Conservation (phyloP, 1,284 basidiomycete genomes). For the Tylopilus sp. region DNA sequence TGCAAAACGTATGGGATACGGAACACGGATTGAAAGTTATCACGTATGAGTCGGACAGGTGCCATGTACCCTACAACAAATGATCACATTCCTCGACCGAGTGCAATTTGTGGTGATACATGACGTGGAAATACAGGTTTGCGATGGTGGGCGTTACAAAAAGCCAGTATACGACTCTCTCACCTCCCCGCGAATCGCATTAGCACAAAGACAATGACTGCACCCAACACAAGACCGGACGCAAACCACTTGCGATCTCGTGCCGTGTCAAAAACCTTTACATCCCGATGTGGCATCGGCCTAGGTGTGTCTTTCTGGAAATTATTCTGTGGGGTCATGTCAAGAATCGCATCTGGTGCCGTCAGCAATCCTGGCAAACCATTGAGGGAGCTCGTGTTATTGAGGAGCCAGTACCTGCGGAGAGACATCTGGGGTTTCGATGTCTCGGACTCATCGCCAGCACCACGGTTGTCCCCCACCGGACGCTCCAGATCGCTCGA, state of each 20-base stretch:
- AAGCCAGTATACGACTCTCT: no score
- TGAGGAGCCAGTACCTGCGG: conserved; percentile 53
- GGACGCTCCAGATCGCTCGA: no score
- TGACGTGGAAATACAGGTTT: not conserved
- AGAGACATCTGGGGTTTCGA: conserved; percentile 44
- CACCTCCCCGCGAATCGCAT: conserved; percentile 4
- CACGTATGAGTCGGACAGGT: no score
- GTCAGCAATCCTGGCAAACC: conserved; percentile 52
- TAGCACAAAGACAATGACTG: conserved; percentile 12
- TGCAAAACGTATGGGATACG: conserved; percentile 49
- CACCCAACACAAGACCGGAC: conserved; percentile 32
- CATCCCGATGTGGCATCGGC: conserved; percentile 19
- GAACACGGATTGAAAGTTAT: conserved; percentile 50
- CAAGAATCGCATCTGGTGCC: conserved; percentile 33
- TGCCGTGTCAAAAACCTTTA: not conserved
- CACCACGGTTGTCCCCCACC: no score
- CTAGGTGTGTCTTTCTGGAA: conserved; percentile 29
- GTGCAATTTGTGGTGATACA: no score
- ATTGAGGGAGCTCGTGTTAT: conserved; percentile 58
- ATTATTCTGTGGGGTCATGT: conserved; percentile 18
- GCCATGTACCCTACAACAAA: no score
- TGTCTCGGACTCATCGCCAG: not conserved
- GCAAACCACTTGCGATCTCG: conserved; percentile 21
- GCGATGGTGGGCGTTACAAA: not conserved
- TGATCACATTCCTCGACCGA: no score